These are phyloP conservation scores for Exophiala mesophila DNA, from an alignment of 2,329 filamentous ascomycete species.

Conservation along the genomic window DNA sequence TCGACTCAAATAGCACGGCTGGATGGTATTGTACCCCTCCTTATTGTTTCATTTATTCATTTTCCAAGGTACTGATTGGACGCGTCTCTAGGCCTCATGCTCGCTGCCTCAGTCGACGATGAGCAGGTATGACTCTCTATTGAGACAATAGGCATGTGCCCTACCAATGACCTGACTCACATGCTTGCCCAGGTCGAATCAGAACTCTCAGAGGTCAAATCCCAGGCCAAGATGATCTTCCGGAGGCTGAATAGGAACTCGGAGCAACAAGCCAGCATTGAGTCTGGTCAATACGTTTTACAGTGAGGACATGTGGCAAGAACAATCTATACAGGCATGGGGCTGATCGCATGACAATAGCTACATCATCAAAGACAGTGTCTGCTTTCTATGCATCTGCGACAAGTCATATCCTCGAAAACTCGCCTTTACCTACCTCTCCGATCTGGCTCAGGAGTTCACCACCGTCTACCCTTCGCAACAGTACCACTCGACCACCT, in stretches of 20 bases:
- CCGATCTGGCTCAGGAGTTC: slow-evolving; percentile 88
- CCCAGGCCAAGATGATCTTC: slow-evolving; percentile 83
- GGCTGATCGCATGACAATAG: slow-evolving; percentile 38
- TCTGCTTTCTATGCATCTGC: slow-evolving; percentile 91
- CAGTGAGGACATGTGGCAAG: slow-evolving; percentile 57
- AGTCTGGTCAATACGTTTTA: slow-evolving; percentile 74
- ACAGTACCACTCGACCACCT: slow-evolving; percentile 67
- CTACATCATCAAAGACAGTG: slow-evolving; percentile 76
- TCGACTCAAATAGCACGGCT: slow-evolving; percentile 92
- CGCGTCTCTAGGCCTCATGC: slow-evolving; percentile 67
- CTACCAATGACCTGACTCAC: slow-evolving; percentile 1
- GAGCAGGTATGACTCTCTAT: slow-evolving; percentile 54
- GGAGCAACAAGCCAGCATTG: slow-evolving; percentile 86
- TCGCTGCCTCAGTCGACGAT: slow-evolving; percentile 92
- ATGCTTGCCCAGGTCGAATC: slow-evolving; percentile 54
- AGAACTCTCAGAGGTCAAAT: slow-evolving; percentile 80
- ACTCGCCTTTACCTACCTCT: slow-evolving; percentile 95
- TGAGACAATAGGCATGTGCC: slow-evolving; percentile 3
- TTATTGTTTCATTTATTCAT: neutral
- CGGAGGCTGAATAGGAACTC: slow-evolving; percentile 83
- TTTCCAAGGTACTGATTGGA: slow-evolving; percentile 4
- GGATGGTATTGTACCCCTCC: slow-evolving; percentile 60
- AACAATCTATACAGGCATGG: neutral
- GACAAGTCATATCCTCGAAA: slow-evolving; percentile 94
- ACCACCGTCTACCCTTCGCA: slow-evolving; percentile 70